Base-by-base conservation (phyloP, 495 filamentous ascomycete genomes). In the Durotheca rogersii region DNA sequence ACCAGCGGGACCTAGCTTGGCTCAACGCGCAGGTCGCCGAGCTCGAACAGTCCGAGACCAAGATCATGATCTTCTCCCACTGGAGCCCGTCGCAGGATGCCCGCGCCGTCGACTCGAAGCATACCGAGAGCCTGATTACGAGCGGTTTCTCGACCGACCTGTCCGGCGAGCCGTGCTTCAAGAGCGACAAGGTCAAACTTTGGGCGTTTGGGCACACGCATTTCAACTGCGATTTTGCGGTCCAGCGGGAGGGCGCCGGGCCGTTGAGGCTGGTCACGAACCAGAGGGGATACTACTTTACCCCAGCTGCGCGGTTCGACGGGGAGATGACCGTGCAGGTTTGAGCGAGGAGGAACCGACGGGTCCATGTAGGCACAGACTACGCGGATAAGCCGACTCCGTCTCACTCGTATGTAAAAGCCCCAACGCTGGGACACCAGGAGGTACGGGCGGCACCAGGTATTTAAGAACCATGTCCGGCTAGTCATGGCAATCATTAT, bases 151-250 rank as follows among this genome's bases (percentile, higher is more conserved):
- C 65, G 6, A 78, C 74, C 0, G 76, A 41, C 15, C 39, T 41
- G 20, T 14, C 10, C 11, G 21, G 11, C 9, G 56, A 81, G 44
- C 21, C 31, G 30, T 80, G 77, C 37, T 82, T 70, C 70, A 66
- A 41, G 25, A 72, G 65, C 25, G 34, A 44, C 7, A 56, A 51
- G 4, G 78, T 82, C 5, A 63, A 60, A 30, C n/a, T 79, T 5
- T 79, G 75, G 77, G 78, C 70, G 6, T 82, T 76, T 63, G 76
- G 76, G 4, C 76, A 81, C 52, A 81, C 78, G 6, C 78, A 81
- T 62, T 76, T 64, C 55, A 79, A 33, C 12, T 44, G 41, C 33
- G 27, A 34, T 0, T 33, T 44, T 23, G 36, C 32, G 9, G n/a
- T n/a, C n/a, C n/a, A n/a, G n/a, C n/a, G n/a, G n/a, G 56, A 60